Percentiles rank a stretch among this genome's conserved stretches.
Evolutionary conservation across 2,329 filamentous ascomycete species (phyloP).

Genomic region (Fusarium stilboides): DNA sequence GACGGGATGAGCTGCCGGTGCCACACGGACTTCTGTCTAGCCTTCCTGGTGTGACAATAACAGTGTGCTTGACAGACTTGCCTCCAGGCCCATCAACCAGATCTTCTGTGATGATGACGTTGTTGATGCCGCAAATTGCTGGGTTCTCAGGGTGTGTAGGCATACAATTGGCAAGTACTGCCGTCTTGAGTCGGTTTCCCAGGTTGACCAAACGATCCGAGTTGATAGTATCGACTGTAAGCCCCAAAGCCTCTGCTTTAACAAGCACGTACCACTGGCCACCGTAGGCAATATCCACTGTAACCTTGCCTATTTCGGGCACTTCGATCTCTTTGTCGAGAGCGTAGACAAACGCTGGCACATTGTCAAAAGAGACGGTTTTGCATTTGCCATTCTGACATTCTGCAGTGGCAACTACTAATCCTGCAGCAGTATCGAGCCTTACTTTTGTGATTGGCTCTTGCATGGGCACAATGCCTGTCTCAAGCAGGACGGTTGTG

Average conservation of each 20-base stretch:
- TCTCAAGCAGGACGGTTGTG: constrained; percentile 62
- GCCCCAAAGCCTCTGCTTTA: constrained; percentile 20
- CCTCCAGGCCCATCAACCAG: constrained; percentile 13
- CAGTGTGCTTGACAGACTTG: constrained; percentile 18
- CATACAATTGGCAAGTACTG: constrained; percentile 52
- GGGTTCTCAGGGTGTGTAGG: constrained; percentile 60
- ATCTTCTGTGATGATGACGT: constrained; percentile 55
- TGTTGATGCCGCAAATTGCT: constrained; percentile 59
- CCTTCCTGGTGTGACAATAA: constrained; percentile 18
- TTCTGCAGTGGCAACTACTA: constrained; percentile 25
- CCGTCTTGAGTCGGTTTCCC: constrained; percentile 61
- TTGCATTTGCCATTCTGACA: constrained; percentile 26
- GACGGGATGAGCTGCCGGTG: constrained; percentile 14
- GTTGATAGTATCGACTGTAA: constrained; percentile 24
- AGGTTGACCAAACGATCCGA: constrained; percentile 21
- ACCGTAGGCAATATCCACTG: constrained; percentile 20
- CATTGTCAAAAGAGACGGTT: constrained; percentile 29
- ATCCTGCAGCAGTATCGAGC: constrained; percentile 15
- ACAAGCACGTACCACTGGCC: constrained; percentile 31
- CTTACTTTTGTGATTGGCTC: constrained; percentile 49
- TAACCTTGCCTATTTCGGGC: not conserved
- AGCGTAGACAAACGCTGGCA: constrained; percentile 20
- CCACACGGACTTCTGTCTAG: constrained; percentile 24
- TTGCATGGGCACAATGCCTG: constrained; percentile 60
- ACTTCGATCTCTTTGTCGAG: constrained; percentile 20